These are phyloP conservation scores for Pseudomonodictys pantanalensis DNA, from an alignment of 495 filamentous ascomycete species.

Conservation along the genomic window DNA sequence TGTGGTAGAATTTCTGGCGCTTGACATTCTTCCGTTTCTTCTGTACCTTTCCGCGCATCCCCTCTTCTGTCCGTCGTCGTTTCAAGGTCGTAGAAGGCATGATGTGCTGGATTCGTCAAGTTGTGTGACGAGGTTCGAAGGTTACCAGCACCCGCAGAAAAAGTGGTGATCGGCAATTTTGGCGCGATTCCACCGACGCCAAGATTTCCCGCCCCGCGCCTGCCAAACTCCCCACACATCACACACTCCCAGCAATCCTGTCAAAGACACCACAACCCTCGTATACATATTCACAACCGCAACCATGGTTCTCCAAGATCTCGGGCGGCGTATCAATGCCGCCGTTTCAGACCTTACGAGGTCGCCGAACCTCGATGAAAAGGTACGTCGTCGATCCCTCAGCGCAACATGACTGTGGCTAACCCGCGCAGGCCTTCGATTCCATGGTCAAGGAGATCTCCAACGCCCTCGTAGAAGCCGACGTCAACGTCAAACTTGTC, in stretches of 20 bases:
- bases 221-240: not conserved
- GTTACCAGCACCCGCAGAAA: slow-evolving; percentile 4
- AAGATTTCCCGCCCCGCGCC: slow-evolving; percentile 8
- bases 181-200: slow-evolving; percentile 10
- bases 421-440: slow-evolving; percentile 75
- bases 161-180: slow-evolving; percentile 7
- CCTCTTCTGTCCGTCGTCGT: slow-evolving; percentile 36
- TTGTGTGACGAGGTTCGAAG: not conserved
- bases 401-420: slow-evolving; percentile 3
- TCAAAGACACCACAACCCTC: slow-evolving; percentile 4
- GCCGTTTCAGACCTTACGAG: slow-evolving; percentile 92
- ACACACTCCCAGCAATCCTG: not conserved
- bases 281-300: not conserved
- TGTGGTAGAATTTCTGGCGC: slow-evolving; percentile 69
- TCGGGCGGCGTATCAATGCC: slow-evolving; percentile 96
- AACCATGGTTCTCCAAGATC: slow-evolving; percentile 94
- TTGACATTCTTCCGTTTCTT: slow-evolving; percentile 64
- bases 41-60: slow-evolving; percentile 31
- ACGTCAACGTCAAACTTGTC: slow-evolving; percentile 96
- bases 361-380: slow-evolving; percentile 90
- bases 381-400: slow-evolving; percentile 54
- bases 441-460: slow-evolving; percentile 97
- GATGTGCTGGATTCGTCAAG: not conserved
- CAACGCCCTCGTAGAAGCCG: slow-evolving; percentile 87
- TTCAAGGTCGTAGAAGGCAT: slow-evolving; percentile 36